phyloP scores from a whole-genome alignment of 495 filamentous ascomycete genomes.

The Tuber microsphaerosporum region DNA sequence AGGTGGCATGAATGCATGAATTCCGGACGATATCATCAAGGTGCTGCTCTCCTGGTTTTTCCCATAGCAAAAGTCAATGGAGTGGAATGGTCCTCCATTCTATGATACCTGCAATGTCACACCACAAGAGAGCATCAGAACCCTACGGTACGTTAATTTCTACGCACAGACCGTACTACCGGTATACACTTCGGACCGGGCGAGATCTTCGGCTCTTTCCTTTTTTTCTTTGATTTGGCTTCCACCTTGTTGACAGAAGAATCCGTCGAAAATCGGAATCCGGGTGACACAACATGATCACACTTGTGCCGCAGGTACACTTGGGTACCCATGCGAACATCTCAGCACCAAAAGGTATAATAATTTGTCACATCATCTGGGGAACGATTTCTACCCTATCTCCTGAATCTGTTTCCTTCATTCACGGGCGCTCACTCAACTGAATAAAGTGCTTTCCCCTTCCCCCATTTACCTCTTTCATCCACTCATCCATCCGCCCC shows the following conservation, averaged over 20 bases:
- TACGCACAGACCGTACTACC: background rate
- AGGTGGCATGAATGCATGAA: background rate
- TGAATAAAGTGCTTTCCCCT: background rate
- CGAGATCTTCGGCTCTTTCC: background rate
- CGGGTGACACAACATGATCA: slow-evolving; percentile 2
- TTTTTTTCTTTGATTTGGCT: background rate
- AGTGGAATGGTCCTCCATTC: background rate
- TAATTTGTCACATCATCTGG: background rate
- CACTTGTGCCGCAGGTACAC: background rate
- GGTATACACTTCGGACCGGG: background rate
- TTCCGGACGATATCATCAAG: background rate
- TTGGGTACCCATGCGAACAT: background rate
- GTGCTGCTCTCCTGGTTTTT: background rate
- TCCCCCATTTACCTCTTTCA: background rate
- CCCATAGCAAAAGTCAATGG: background rate
- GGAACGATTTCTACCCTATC: background rate
- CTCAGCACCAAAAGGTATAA: background rate
- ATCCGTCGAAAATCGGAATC: background rate
- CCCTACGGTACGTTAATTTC: background rate
- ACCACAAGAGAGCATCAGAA: background rate
- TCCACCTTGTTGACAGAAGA: background rate
- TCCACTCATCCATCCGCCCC: background rate
- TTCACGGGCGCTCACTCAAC: background rate
- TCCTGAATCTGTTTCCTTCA: background rate
- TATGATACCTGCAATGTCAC: background rate